Evolutionary conservation across 2,329 filamentous ascomycete genomes (phyloP), one percentile per base, ranked within the genome.

Genomic region (Xylaria sp.): DNA sequence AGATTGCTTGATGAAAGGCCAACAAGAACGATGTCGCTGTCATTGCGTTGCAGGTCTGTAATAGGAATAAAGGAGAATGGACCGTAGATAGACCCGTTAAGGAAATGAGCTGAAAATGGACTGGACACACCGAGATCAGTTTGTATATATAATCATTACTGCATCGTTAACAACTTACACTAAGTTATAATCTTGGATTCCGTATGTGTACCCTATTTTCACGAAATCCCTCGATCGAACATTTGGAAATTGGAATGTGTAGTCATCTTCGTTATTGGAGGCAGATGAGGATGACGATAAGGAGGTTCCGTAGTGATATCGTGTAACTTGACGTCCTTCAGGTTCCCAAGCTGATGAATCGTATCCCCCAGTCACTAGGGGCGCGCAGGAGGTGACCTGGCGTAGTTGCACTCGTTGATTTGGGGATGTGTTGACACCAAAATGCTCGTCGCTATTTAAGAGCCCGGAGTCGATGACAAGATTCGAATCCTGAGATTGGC

Each of bases 1-100:
- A 46, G n/a, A 46, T 46, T 23, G n/a, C 44, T 23, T 46, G 44
- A 46, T 46, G 44, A 46, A 46, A 46, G 44, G 44, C 44, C 44
- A 23, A 46, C 7, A 11, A 46, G 44, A 10, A 46, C 44, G 15
- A 46, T 46, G 7, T 46, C 44, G 9, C 44, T 46, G 9, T 20
- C 23, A 23, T 46, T 46, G 3, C 44, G 44, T 10, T 23, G 44
- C 9, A 46, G 44, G 7, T 28, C 26, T 11, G 26, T n/a, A 20
- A 44, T 54, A 60, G 20, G 42, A 63, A 15, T 56, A 20, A 26
- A 57, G 28, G 11, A 38, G 17, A 28, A 36, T 6, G 20, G 42
- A 17, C 54, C 56, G 51, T 26, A 60, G 10, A 46, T 46, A 6
- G 23, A 56, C 28, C 15, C 36, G 28, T 44, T 66, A 20, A n/a